Base-by-base conservation (phyloP, 768 basidiomycete genomes). In the Kwoniella europaea region DNA sequence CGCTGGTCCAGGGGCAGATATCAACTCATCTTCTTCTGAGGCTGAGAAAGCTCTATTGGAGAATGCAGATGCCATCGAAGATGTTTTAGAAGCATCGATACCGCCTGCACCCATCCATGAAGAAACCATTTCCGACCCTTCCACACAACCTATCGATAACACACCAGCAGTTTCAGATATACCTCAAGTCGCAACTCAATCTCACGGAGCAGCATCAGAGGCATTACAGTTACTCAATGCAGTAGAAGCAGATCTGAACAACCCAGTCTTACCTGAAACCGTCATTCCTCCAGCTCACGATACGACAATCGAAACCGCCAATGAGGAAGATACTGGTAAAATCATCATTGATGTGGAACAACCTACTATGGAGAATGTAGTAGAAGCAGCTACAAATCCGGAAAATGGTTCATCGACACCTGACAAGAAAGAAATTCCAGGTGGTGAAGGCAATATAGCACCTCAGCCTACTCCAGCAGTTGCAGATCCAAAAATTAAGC, bases 41-140 rank as follows among this genome's bases (percentile, higher is more conserved):
- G 74, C 69, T 18, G 50, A 72, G 44, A 59, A 71, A 18, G 60
- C 74, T 41, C 43, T 73, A 12, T 35, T 79, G 56, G 63, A 69
- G 12, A 74, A 67, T 63, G 78, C 78, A n/a, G 71, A 74, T 56
- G 64, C 60, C 1, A 66, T 76, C 42, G 78, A 77, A 64, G 35
- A 27, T 46, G 73, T 74, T 10, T 71, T 79, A 52, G 78, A 79
- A 63, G 50, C 65, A 20, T 66, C 72, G 50, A 79, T 79, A n/a
- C 78, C 78, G 7, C 53, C 67, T 56, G 74, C 71, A 27, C 79
- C 74, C 6, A n/a, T 42, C 20, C 29, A 18, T 56, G 67, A 50
- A 24, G 67, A 62, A 50, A 56, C 24, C 58, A 52, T 35, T 35
- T 35, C 35, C 35, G 35, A 35, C 35, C 6, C 35, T 57, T 63